Conservation (phyloP, 2,329 filamentous ascomycete genomes). For the Chaetomium globosum region DNA sequence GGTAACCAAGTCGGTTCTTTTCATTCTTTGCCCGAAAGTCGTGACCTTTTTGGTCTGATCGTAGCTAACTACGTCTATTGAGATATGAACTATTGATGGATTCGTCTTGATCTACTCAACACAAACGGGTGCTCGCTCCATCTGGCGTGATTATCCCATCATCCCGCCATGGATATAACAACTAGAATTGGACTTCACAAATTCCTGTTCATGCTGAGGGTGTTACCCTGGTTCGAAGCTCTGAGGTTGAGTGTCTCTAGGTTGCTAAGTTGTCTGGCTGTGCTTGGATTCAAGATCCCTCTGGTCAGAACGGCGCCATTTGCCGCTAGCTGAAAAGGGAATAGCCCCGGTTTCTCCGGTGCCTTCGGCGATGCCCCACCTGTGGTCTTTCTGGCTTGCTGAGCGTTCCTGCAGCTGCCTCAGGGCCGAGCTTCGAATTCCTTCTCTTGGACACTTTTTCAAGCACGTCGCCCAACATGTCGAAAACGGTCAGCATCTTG, state of each 20-base stretch:
- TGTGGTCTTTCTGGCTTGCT: background rate
- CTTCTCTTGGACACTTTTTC: constrained; percentile 3
- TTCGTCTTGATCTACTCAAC: background rate
- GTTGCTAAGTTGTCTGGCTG: background rate
- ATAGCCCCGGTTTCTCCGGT: background rate
- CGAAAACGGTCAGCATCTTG: constrained; percentile 43
- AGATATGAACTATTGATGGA: no score
- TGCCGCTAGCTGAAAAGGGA: constrained; percentile 4
- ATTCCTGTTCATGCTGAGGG: no score
- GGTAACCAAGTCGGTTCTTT: background rate
- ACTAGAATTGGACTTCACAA: no score
- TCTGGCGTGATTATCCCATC: background rate
- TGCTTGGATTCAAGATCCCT: background rate
- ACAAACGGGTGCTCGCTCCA: background rate
- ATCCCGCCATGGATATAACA: background rate
- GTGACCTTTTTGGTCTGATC: background rate
- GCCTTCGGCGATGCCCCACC: background rate
- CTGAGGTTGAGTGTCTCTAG: no score
- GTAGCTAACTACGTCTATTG: no score
- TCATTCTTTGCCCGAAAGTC: background rate
- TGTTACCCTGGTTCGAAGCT: no score
- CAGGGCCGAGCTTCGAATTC: constrained; percentile 26
- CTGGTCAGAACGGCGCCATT: background rate
- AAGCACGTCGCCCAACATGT: constrained; percentile 34
- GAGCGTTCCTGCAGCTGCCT: constrained; percentile 9